phyloP scores from a whole-genome alignment of 768 basidiomycete genomes.

The Lentinula lateritia region DNA sequence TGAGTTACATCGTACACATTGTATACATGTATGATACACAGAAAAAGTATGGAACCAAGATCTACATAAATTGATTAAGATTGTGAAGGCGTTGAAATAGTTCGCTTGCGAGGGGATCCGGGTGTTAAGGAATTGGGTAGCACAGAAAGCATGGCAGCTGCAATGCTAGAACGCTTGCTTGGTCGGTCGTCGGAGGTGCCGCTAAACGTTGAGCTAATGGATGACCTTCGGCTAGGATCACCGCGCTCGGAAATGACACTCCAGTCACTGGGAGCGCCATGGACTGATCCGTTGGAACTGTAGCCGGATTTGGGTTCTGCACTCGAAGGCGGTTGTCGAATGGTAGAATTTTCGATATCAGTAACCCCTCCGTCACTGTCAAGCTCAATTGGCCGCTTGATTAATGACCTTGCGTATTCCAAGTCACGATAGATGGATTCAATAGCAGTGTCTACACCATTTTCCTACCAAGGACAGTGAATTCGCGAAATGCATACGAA shows the following conservation, averaged over 20 bases:
- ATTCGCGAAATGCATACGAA: not conserved
- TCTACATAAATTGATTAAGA: slow-evolving; percentile 13
- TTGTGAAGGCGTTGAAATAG: slow-evolving; percentile 22
- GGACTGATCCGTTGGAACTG: slow-evolving; percentile 51
- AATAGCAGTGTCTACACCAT: slow-evolving; percentile 89
- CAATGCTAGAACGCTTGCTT: slow-evolving; percentile 57
- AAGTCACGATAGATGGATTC: slow-evolving; percentile 95
- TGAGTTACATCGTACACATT: not conserved
- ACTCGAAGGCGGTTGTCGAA: slow-evolving; percentile 23
- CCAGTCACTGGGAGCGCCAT: slow-evolving; percentile 69
- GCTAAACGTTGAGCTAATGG: slow-evolving; percentile 46
- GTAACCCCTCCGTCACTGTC: slow-evolving; percentile 27
- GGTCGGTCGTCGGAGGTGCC: slow-evolving; percentile 27
- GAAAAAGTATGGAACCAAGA: not conserved
- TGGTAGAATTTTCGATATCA: slow-evolving; percentile 30
- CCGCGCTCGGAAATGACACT: slow-evolving; percentile 81
- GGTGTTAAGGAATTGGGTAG: slow-evolving; percentile 48
- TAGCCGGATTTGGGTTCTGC: slow-evolving; percentile 40
- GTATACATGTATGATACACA: not conserved
- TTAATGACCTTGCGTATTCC: slow-evolving; percentile 86
- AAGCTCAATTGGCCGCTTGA: slow-evolving; percentile 45
- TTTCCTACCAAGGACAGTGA: slow-evolving; percentile 51
- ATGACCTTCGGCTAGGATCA: slow-evolving; percentile 40
- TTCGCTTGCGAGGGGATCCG: slow-evolving; percentile 35
- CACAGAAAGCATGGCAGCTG: slow-evolving; percentile 56